These are phyloP conservation scores for Zygosaccharomyces gambellarensis DNA, from an alignment of 805 yeast species.

Conservation along the genomic window DNA sequence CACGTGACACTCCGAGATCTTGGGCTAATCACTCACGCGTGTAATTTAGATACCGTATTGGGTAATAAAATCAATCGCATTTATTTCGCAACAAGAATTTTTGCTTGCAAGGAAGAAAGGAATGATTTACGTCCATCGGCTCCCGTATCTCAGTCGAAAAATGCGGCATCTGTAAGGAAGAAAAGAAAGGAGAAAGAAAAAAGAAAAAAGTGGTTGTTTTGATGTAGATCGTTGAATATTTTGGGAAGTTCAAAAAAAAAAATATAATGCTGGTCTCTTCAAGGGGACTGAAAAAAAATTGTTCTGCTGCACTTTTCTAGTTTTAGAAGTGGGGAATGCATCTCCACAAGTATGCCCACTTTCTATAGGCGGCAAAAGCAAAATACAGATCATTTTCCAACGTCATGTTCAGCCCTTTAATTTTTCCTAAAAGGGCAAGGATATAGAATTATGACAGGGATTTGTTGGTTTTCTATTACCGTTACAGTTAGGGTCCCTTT, in stretches of 20 bases:
- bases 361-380: neutral
- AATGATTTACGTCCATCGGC: neutral
- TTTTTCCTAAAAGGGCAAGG: neutral
- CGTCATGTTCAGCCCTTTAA: slow-evolving; percentile 1
- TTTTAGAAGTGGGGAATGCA: slow-evolving; percentile 6
- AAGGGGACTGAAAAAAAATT: neutral
- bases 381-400: neutral
- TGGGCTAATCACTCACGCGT: neutral
- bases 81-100: too few relatives aligned
- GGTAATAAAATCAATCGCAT: neutral
- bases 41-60: neutral
- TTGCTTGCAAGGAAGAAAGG: neutral
- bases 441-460: neutral
- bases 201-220: neutral
- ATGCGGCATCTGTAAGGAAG: neutral
- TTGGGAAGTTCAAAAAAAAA: neutral
- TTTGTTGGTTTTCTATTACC: neutral
- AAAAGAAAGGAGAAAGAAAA: neutral
- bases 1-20: neutral
- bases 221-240: neutral
- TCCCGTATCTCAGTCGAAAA: neutral
- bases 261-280: neutral
- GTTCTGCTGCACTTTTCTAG: neutral
- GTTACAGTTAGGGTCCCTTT: neutral
- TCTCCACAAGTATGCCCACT: neutral